A percentile compares a stretch with the other conserved stretches of the same genome.
These are phyloP conservation scores for Neurospora pannonica DNA, from an alignment of 495 filamentous ascomycete genomes.

Conservation along the genomic window DNA sequence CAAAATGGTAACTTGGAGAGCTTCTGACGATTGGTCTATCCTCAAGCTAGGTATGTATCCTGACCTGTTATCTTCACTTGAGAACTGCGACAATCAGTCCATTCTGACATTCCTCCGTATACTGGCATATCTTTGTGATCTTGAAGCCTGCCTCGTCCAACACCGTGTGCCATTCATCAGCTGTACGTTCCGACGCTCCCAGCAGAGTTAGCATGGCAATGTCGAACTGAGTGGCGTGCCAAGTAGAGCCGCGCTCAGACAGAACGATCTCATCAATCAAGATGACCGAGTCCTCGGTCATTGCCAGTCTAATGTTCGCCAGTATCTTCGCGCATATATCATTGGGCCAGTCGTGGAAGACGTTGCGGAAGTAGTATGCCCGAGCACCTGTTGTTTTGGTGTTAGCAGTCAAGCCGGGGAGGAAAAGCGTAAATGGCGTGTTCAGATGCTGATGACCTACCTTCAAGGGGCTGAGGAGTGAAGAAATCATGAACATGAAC, in stretches of 20 bases:
- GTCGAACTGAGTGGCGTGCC: not conserved
- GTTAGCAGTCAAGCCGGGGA: not conserved
- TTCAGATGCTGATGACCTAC: not conserved
- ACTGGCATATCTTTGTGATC: not conserved
- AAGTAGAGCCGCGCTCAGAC: not conserved
- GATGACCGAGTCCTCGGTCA: constrained; percentile 30
- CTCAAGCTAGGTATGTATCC: not conserved
- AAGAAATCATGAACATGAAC: constrained; percentile 35
- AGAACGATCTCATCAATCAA: constrained; percentile 40
- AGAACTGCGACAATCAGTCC: not conserved
- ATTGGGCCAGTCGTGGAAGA: constrained; percentile 39
- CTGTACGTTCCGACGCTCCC: not conserved
- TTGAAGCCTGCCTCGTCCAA: not conserved
- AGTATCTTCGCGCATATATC: constrained; percentile 31
- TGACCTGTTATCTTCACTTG: not conserved
- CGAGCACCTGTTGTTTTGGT: constrained; percentile 24
- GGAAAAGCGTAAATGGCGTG: not conserved
- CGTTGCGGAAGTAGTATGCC: constrained; percentile 37
- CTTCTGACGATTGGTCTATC: not conserved
- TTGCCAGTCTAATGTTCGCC: constrained; percentile 22
- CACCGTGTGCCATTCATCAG: not conserved
- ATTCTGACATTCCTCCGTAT: not conserved
- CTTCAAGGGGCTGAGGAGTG: constrained; percentile 25
- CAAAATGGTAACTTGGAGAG: not conserved
- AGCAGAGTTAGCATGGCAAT: not conserved